Conservation (phyloP, 306 rosid species). For the Neltuma alba region DNA sequence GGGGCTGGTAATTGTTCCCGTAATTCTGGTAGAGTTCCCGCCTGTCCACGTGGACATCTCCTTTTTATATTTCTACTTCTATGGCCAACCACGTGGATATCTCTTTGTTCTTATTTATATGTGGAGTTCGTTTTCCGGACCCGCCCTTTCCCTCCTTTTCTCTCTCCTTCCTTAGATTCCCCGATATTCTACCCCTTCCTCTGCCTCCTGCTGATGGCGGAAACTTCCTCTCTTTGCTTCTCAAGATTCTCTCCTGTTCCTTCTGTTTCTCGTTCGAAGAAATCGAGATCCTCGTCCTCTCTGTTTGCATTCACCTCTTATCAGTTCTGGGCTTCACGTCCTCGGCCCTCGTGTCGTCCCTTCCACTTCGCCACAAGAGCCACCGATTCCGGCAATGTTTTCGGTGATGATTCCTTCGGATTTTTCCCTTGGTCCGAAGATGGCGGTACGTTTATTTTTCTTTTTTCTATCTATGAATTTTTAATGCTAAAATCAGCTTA, state of each 20-base stretch:
- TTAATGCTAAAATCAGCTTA: background rate
- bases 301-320: slow-evolving; percentile 31
- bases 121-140: slow-evolving; percentile 36
- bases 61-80: background rate
- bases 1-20: background rate
- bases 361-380: slow-evolving; percentile 57
- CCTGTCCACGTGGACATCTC: background rate
- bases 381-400: slow-evolving; percentile 45
- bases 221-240: slow-evolving; percentile 56
- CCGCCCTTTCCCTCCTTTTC: background rate
- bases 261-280: slow-evolving; percentile 39
- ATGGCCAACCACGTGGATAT: background rate
- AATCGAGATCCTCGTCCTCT: slow-evolving; percentile 29
- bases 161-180: background rate
- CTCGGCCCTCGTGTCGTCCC: slow-evolving; percentile 50
- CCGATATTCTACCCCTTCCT: slow-evolving; percentile 1
- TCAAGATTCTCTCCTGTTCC: slow-evolving; percentile 44
- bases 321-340: slow-evolving; percentile 37
- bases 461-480: background rate
- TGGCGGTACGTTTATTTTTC: slow-evolving; percentile 43
- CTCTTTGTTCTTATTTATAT: background rate
- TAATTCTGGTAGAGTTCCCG: background rate
- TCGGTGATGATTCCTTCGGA: slow-evolving; percentile 53
- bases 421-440: slow-evolving; percentile 81
- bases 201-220: slow-evolving; percentile 63